Evolutionary conservation across 1,139 yeast species (phyloP).

Genomic region (Pneumocystis canis): DNA sequence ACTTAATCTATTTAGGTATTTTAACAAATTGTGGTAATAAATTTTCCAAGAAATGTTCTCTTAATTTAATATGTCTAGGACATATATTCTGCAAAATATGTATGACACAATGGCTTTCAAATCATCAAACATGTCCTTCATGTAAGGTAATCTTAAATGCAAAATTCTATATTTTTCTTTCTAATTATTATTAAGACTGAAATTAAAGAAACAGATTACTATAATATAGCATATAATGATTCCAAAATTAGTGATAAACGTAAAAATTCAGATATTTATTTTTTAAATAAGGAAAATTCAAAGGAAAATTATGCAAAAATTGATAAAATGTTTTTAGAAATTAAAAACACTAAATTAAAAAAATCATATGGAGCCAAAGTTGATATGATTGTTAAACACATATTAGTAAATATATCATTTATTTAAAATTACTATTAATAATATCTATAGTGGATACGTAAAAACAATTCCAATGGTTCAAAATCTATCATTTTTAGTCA

Average conservation of each 20-base stretch:
- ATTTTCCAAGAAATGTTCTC: conserved; percentile 14
- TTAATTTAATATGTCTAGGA: conserved; percentile 10
- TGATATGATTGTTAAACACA: conserved; percentile 64
- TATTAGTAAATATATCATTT: conserved; percentile 6
- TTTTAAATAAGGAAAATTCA: conserved; percentile 17
- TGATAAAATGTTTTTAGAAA: conserved; percentile 33
- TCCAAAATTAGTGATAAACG: neutral
- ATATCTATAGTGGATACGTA: conserved; percentile 36
- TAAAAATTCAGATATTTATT: conserved; percentile 22
- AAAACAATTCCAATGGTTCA: conserved; percentile 39
- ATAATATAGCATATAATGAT: neutral
- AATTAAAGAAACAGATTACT: conserved; percentile 13
- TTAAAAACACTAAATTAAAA: conserved; percentile 27
- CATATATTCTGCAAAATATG: conserved; percentile 55
- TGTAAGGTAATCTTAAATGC: conserved; percentile 43
- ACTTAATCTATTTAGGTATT: conserved; percentile 22
- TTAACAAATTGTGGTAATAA: conserved; percentile 82
- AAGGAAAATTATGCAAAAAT: conserved; percentile 34
- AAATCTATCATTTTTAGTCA: conserved; percentile 82
- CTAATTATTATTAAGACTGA: conserved; percentile 20
- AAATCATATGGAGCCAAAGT: conserved; percentile 67
- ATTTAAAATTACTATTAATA: neutral
- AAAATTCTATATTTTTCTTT: neutral
- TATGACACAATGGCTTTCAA: conserved; percentile 52
- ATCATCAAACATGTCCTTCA: conserved; percentile 52